Percentiles rank a stretch among this genome's conserved stretches.
phyloP scores from a whole-genome alignment of 306 rosid species.

The Pachyrhizus erosus region DNA sequence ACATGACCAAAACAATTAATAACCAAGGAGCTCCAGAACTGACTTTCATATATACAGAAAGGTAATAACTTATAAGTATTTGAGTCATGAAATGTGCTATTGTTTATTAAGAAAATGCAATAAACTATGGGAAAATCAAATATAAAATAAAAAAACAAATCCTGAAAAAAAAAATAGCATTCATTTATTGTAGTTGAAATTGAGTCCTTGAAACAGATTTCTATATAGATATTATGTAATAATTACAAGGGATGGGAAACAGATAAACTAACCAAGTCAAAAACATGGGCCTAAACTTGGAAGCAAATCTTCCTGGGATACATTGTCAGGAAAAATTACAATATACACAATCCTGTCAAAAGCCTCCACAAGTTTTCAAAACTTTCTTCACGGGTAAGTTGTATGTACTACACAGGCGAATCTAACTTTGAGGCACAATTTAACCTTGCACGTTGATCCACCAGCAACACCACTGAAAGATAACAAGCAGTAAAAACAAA shows the following conservation, averaged over 20 bases:
- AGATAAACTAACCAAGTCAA: constrained; percentile 97
- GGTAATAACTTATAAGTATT: not conserved
- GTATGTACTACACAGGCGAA: constrained; percentile 62
- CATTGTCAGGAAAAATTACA: constrained; percentile 96
- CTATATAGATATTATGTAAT: constrained; percentile 54
- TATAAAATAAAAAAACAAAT: not conserved
- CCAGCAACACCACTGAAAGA: constrained; percentile 62
- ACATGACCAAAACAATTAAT: not conserved
- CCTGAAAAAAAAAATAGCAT: constrained; percentile 2
- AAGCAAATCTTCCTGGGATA: constrained; percentile 87
- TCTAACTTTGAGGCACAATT: constrained; percentile 54
- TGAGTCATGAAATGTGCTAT: constrained; percentile 15
- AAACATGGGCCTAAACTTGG: constrained; percentile 85
- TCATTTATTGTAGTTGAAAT: constrained; percentile 40
- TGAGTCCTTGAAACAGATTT: constrained; percentile 46
- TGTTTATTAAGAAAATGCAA: constrained; percentile 4
- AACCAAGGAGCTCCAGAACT: constrained; percentile 13
- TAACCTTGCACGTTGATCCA: constrained; percentile 49
- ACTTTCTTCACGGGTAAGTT: constrained; percentile 62
- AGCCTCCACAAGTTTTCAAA: constrained; percentile 80
- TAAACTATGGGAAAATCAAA: not conserved
- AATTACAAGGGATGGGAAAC: constrained; percentile 76
- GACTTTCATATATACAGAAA: not conserved
- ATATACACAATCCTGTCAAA: constrained; percentile 95
- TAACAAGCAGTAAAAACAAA: constrained; percentile 26